Conservation (phyloP, 2,329 filamentous ascomycete species). For the Tolypocladium nubicola region DNA sequence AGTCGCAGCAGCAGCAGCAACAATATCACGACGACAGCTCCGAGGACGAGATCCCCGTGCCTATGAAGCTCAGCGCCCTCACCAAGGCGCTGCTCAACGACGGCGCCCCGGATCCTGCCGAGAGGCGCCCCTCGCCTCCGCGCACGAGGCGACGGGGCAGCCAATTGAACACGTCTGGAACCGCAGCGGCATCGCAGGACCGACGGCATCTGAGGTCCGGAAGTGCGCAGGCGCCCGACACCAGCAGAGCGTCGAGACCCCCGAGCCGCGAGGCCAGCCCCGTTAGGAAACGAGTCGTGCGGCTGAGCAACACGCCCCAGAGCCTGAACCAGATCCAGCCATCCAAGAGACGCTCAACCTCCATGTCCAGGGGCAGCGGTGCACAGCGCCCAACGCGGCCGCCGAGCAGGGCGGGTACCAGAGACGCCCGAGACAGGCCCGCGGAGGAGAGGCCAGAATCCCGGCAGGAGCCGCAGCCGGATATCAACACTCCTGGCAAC, state of each 20-base stretch:
- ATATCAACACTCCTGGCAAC: slow-evolving; percentile 44
- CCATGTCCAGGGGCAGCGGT: slow-evolving; percentile 27
- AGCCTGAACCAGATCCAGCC: slow-evolving; percentile 29
- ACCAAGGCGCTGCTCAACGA: slow-evolving; percentile 76
- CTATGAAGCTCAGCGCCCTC: slow-evolving; percentile 87
- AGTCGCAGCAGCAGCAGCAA: slow-evolving; percentile 28
- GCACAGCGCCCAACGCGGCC: slow-evolving; percentile 16
- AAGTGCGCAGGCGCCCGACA: slow-evolving; percentile 30
- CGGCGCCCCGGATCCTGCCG: slow-evolving; percentile 36
- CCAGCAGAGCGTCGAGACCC: slow-evolving; percentile 24
- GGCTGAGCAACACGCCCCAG: slow-evolving; percentile 41
- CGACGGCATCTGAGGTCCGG: slow-evolving; percentile 35
- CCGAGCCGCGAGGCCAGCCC: slow-evolving; percentile 40
- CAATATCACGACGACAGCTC: slow-evolving; percentile 67
- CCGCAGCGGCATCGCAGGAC: slow-evolving; percentile 28
- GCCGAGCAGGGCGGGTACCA: slow-evolving; percentile 27
- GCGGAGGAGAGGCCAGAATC: slow-evolving; percentile 27
- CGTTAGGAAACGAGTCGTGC: slow-evolving; percentile 44
- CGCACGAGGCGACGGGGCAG: slow-evolving; percentile 38
- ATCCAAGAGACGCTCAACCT: slow-evolving; percentile 38
- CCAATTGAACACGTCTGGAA: slow-evolving; percentile 32
- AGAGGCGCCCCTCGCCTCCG: slow-evolving; percentile 32
- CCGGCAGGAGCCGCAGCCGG: slow-evolving; percentile 22
- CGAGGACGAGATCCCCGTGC: slow-evolving; percentile 84
- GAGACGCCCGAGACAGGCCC: slow-evolving; percentile 31